These are phyloP conservation scores for Pseudogymnoascus sp. DNA, from an alignment of 2,329 filamentous ascomycete genomes.

Conservation along the genomic window DNA sequence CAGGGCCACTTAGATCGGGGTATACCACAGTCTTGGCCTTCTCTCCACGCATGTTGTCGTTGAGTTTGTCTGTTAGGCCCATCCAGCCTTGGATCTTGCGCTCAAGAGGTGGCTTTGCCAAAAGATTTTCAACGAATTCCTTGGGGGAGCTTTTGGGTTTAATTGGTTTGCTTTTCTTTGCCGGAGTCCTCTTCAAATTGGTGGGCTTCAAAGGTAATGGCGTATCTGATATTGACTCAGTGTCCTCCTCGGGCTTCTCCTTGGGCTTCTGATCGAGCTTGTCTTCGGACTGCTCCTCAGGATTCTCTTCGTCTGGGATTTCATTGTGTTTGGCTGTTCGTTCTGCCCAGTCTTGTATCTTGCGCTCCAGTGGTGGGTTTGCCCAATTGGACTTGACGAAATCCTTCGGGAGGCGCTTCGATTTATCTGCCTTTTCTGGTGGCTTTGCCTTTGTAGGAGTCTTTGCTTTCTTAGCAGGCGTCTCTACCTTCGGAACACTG, in stretches of 20 bases:
- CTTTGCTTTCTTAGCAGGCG: slow-evolving; percentile 13
- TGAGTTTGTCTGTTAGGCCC: slow-evolving; percentile 17
- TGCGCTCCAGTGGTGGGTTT: slow-evolving; percentile 48
- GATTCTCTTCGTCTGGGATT: neutral
- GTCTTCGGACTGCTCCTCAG: neutral
- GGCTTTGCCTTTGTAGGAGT: slow-evolving; percentile 38
- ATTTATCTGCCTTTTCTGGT: slow-evolving; percentile 35
- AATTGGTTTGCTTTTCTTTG: neutral
- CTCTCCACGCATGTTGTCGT: neutral
- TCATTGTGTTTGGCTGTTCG: slow-evolving; percentile 14
- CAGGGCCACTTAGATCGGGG: neutral
- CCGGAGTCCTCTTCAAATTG: slow-evolving; percentile 2
- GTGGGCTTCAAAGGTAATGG: neutral
- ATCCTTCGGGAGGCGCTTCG: slow-evolving; percentile 45
- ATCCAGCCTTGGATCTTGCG: slow-evolving; percentile 57
- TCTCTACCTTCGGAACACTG: neutral
- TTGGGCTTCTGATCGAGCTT: neutral
- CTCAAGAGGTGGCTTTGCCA: slow-evolving; percentile 44
- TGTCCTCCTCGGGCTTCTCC: neutral
- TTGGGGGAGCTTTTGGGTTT: slow-evolving; percentile 49
- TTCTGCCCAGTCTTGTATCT: slow-evolving; percentile 53
- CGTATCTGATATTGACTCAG: slow-evolving; percentile 14
- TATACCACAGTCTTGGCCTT: neutral
- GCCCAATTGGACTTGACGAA: slow-evolving; percentile 45
- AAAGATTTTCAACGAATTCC: slow-evolving; percentile 31